phyloP scores from a whole-genome alignment of 495 filamentous ascomycete species.

The Glarea lozoyensis region DNA sequence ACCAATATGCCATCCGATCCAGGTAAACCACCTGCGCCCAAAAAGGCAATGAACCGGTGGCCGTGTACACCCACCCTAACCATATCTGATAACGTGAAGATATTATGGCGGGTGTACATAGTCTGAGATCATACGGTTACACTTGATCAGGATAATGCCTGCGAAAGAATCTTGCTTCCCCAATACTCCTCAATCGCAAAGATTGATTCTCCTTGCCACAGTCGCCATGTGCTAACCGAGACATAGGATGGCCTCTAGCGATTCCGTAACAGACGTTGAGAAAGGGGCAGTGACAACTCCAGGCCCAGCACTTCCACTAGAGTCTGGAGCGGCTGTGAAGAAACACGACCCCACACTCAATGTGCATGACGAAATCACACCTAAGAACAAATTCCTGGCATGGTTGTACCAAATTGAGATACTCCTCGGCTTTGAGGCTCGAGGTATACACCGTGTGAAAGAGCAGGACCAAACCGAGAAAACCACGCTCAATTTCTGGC shows the following conservation, averaged over 20 bases:
- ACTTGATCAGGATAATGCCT: conserved; percentile 99
- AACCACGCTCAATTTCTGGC: conserved; percentile 50
- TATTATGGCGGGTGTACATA: background rate
- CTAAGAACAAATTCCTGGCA: conserved; percentile 5
- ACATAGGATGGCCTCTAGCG: conserved; percentile 10
- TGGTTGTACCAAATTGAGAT: conserved; percentile 18
- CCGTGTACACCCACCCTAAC: background rate
- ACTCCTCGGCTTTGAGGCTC: conserved; percentile 49
- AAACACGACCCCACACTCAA: conserved; percentile 8
- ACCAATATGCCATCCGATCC: conserved; percentile 11
- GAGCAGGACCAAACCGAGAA: conserved; percentile 51
- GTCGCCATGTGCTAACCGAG: no score
- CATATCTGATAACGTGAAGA: background rate
- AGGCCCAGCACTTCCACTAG: background rate
- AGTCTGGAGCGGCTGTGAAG: background rate
- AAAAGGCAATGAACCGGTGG: conserved; percentile 10
- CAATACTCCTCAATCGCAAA: background rate
- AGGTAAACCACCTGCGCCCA: conserved; percentile 8
- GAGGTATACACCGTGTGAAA: conserved; percentile 61
- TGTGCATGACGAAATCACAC: background rate
- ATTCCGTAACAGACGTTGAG: conserved; percentile 11
- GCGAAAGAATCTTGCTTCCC: conserved; percentile 87
- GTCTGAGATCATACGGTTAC: conserved; percentile 86
- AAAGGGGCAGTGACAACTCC: conserved; percentile 2
- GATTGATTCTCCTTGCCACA: no score